Evolutionary conservation across 768 basidiomycete genomes (phyloP), one percentile per base, ranked within the genome.

Genomic region (Leccinellum rugosiceps): DNA sequence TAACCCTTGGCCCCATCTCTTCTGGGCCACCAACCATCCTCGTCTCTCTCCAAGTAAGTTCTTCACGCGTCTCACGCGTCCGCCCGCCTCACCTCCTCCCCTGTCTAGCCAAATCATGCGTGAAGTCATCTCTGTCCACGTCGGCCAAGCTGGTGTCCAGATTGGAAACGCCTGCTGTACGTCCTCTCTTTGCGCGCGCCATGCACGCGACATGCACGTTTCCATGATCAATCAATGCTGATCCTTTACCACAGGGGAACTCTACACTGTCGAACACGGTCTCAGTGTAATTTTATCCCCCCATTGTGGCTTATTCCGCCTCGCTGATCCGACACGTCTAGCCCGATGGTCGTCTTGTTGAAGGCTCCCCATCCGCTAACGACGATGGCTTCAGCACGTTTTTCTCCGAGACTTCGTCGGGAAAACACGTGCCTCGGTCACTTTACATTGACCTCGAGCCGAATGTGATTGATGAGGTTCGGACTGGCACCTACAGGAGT

Each of bases 201-300:
- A 41, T 31, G 13, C 56, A 59, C 68, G 61, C 66, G 68, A 60
- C 49, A 26, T 31, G 48, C 56, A 34, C 28, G 47, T 5, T 43
- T 58, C 31, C 28, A 6, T 19, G 6, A 48, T 46, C 34, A 49
- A 45, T 58, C 53, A 34, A 52, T 55, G 30, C 60, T 73, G 19
- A 72, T 59, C 17, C 30, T 41, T 62, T 55, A 66, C 73, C 69
- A 28, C 73, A 94, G 92, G 92, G 96, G 96, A 98, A 78, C 85
- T 98, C 60, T 99, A 99, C 80, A 97, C 94, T 70, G 87, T 97
- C 67, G 97, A 99, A 77, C 97, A 98, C 76, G 95, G 95, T 72
- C 81, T 99, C 58, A 95, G 90, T 75, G 96, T 97, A 74, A 77
- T 26, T 67, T 58, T 30, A 30, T 58, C 19, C 34, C 30, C 6